Base-by-base conservation (phyloP, 441 rosid genomes). In the Iberis amara region DNA sequence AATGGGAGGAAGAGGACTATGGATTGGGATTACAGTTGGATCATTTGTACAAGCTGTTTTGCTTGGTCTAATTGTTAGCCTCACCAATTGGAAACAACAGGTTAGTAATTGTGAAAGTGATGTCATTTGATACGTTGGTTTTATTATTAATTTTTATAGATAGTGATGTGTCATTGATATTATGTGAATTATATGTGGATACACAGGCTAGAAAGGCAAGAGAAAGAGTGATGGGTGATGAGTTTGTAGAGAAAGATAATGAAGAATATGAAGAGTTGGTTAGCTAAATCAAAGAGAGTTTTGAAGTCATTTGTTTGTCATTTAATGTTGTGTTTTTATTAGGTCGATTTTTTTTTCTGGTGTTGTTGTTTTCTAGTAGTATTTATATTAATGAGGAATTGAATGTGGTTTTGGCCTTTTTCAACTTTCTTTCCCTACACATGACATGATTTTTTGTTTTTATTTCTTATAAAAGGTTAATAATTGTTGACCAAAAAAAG, bases 21-120 rank as follows among this genome's bases (percentile, higher is more conserved):
- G 88, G 88, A 74, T 74, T 50, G 88, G 88, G 11, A 57, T 81
- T 9, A 76, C 68, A 39, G 64, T 57, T 53, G 88, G 84, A 32
- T 64, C 79, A 0, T 68, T 44, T 37, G 57, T 50, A 10, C 85
- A 79, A 52, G 57, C 71, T 43, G 0, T 61, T 43, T 63, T 76
- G 23, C 80, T 79, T 18, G 45, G 53, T 31, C 9, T 64, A 27
- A 72, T 78, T 4, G 75, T 78, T 0, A 5, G 67, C 28, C 49
- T 64, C 26, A 67, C 66, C 24, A 68, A 74, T 47, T 80, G 81
- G 83, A 74, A 78, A 64, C 66, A 76, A 69, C 76, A 76, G 79
- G 86, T 80, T 40, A 41, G 67, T 66, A 10, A 11, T 23, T 1
- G 21, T 18, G 21, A 18, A 18, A 1, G 21, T 18, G 21, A 18